Evolutionary conservation across 352 stramenopile species (phyloP), one percentile per base, ranked within the genome.

Genomic region (Globisporangium cederbergense): DNA sequence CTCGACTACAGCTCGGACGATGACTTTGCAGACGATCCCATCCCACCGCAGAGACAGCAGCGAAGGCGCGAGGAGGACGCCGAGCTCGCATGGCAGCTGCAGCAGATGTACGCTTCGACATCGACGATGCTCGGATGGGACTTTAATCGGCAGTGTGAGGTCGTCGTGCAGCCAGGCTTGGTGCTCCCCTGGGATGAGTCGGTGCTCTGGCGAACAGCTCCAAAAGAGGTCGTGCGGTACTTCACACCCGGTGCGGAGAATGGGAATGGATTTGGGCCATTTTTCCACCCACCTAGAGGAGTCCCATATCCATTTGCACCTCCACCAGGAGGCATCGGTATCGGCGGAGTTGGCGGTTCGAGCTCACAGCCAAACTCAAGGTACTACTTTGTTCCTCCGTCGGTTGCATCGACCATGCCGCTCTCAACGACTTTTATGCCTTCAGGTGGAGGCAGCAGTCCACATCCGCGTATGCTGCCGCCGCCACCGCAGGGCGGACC

Each of bases 41-140:
- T 9, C 7, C 20, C n/a, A 20, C 51, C 9, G 20, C 16, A 22
- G 18, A 38, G 54, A 13, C 62, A 75, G 18, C 30, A 58, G 28
- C 72, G 76, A 18, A 46, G 52, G 60, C 73, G 71, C 32, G 62
- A 76, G 67, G 78, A 91, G 51, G 67, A 83, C 51, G 62, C 73
- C 5, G 70, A 86, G 47, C 70, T 93, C 5, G 71, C 85, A 57
- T 86, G 72, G 80, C 82, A 93, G 22, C 59, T 95, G 32, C 73
- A 90, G 65, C 73, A 90, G 47, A 82, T 93, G 13, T 95, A 95
- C 54, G 73, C 79, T n/a, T 81, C 79, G 1, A 87, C 78, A 22
- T 81, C 86, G 13, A 77, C 71, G 34, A 65, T 89, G n/a, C 83
- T 90, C 53, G 86, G 86, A 28, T 95, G 83, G 83, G 83, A 95